phyloP scores from a whole-genome alignment of 768 basidiomycete genomes.

The Collybia nuda region DNA sequence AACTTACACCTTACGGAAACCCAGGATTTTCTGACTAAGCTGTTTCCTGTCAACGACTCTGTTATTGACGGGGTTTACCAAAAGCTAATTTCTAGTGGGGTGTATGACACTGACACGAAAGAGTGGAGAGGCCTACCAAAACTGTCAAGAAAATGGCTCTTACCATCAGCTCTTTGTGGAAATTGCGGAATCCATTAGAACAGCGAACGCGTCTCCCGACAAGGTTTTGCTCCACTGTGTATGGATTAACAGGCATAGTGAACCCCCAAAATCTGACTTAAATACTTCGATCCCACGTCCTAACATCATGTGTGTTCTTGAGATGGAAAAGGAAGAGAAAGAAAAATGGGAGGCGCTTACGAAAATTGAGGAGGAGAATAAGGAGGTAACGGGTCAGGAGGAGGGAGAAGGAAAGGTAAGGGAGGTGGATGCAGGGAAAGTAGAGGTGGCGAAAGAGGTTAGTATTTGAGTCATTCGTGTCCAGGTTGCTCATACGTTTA shows the following conservation, averaged over 20 bases:
- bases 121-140: neutral
- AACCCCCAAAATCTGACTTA: too few species aligned
- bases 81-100: neutral
- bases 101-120: neutral
- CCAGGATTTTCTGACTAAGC: too few species aligned
- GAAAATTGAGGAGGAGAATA: neutral
- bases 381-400: neutral
- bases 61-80: neutral
- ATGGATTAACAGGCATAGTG: too few species aligned
- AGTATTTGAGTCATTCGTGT: too few species aligned
- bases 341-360: neutral
- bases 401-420: neutral
- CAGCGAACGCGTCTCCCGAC: neutral
- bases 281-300: too few species aligned
- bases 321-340: neutral
- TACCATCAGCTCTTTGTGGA: neutral
- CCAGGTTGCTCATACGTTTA: too few species aligned
- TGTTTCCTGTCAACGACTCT: too few species aligned
- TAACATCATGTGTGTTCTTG: too few species aligned
- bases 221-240: neutral
- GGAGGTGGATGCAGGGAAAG: neutral
- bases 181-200: neutral
- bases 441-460: too few species aligned
- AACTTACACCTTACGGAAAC: too few species aligned
- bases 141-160: neutral